Conservation (phyloP, 441 rosid genomes). For the Pelargonium australe region DNA sequence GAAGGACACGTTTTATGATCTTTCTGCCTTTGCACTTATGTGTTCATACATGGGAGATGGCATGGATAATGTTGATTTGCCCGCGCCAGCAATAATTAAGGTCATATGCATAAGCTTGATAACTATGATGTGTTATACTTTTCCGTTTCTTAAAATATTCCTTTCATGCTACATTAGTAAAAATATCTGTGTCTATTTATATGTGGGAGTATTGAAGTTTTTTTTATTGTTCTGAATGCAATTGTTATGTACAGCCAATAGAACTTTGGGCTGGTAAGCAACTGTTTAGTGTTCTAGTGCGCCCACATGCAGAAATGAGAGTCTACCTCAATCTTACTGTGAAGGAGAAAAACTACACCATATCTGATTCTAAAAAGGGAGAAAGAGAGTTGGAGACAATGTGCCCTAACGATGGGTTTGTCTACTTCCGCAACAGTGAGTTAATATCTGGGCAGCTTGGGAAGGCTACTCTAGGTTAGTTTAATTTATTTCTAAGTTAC, state of each 20-base stretch:
- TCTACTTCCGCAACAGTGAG: conserved; percentile 90
- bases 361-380: conserved; percentile 28
- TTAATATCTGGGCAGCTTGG: conserved; percentile 92
- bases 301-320: conserved; percentile 70
- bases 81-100: conserved; percentile 84
- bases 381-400: conserved; percentile 68
- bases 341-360: conserved; percentile 79
- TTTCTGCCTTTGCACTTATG: conserved; percentile 83
- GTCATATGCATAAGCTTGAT: conserved; percentile 31
- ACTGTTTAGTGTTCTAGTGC: conserved; percentile 70
- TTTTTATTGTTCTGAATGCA: conserved; percentile 17
- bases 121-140: background rate
- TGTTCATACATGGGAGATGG: conserved; percentile 88
- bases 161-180: no score
- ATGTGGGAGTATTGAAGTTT: background rate
- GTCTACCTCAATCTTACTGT: conserved; percentile 72
- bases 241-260: conserved; percentile 59
- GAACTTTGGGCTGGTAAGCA: conserved; percentile 99
- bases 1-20: conserved; percentile 93
- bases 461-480: conserved; percentile 88
- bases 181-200: background rate
- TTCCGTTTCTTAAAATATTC: background rate
- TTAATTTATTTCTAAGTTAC: conserved; percentile 10
- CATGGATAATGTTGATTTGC: conserved; percentile 82
- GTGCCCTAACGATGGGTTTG: conserved; percentile 94